Conservation (phyloP, 2,329 filamentous ascomycete species). For the Triangularia setosa region DNA sequence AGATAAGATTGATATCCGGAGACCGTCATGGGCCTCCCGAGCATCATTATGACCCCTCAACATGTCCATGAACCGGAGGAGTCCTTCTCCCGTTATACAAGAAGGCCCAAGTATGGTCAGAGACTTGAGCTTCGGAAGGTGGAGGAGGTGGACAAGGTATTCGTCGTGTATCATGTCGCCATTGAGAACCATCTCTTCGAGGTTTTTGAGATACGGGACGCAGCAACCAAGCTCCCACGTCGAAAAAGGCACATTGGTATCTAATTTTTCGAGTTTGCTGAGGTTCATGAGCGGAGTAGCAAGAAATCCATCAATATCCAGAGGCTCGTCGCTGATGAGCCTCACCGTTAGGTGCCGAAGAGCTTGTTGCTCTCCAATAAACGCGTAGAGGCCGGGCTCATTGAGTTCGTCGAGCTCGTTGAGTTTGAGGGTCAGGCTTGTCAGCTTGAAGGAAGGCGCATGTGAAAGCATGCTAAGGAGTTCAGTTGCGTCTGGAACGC, state of each 20-base stretch:
- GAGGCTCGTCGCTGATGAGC: constrained; percentile 22
- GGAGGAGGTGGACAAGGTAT: constrained; percentile 35
- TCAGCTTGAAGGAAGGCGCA: constrained; percentile 37
- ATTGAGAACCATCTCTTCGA: constrained; percentile 55
- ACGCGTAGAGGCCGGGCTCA: constrained; percentile 49
- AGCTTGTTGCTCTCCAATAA: constrained; percentile 46
- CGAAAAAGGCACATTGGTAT: constrained; percentile 47
- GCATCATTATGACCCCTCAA: constrained; percentile 28
- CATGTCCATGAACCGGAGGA: constrained; percentile 40
- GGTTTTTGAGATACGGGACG: constrained; percentile 34
- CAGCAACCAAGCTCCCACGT: constrained; percentile 40
- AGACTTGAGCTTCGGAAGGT: constrained; percentile 44
- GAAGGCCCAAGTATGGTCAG: constrained; percentile 54
- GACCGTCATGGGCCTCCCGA: constrained; percentile 24
- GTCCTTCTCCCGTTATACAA: constrained; percentile 48
- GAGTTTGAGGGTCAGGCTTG: constrained; percentile 44
- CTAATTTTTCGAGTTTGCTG: constrained; percentile 48
- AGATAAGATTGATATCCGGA: constrained; percentile 34
- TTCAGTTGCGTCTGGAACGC: constrained; percentile 49
- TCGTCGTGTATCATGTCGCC: constrained; percentile 50
- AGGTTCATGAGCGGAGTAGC: constrained; percentile 31
- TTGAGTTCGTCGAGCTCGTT: constrained; percentile 41
- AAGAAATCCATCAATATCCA: constrained; percentile 36
- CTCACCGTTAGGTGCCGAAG: constrained; percentile 35
- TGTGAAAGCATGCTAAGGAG: constrained; percentile 40